phyloP scores from a whole-genome alignment of 441 rosid genomes.

The Rhodomyrtus psidioides region DNA sequence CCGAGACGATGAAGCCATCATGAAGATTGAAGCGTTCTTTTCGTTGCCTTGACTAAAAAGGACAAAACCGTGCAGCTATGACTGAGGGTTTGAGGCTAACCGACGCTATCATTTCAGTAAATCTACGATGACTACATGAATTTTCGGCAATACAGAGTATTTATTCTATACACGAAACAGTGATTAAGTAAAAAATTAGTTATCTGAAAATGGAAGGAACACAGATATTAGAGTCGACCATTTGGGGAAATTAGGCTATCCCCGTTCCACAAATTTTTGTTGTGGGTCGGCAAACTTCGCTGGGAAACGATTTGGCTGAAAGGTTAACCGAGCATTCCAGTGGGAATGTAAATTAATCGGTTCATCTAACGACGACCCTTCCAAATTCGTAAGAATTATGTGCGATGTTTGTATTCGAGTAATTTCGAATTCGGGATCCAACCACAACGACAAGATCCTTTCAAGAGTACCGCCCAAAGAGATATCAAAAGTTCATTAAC shows the following conservation, averaged over 20 bases:
- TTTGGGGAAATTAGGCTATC: not conserved
- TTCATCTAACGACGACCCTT: not conserved
- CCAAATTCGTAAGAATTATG: not conserved
- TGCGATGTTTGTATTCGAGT: not conserved
- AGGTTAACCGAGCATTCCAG: not conserved
- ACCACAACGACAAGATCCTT: not conserved
- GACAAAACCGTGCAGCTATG: not conserved
- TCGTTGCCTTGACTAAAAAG: not conserved
- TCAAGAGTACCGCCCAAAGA: not conserved
- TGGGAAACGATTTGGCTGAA: not conserved
- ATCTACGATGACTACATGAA: not conserved
- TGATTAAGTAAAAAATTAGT: too few relatives aligned
- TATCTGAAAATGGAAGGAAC: too few relatives aligned
- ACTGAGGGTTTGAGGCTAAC: not conserved
- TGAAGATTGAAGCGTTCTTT: not conserved
- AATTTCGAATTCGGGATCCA: not conserved
- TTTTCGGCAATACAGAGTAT: not conserved
- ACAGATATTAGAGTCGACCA: not conserved
- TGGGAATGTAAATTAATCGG: not conserved
- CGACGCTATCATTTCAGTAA: not conserved
- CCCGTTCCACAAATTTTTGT: too few relatives aligned
- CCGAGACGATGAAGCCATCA: not conserved
- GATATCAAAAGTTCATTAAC: not conserved
- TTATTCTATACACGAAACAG: rapidly evolving
- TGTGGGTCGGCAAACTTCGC: too few relatives aligned